Evolutionary conservation across 2,329 filamentous ascomycete species (phyloP).

Genomic region (Ceratocystis cubensis): DNA sequence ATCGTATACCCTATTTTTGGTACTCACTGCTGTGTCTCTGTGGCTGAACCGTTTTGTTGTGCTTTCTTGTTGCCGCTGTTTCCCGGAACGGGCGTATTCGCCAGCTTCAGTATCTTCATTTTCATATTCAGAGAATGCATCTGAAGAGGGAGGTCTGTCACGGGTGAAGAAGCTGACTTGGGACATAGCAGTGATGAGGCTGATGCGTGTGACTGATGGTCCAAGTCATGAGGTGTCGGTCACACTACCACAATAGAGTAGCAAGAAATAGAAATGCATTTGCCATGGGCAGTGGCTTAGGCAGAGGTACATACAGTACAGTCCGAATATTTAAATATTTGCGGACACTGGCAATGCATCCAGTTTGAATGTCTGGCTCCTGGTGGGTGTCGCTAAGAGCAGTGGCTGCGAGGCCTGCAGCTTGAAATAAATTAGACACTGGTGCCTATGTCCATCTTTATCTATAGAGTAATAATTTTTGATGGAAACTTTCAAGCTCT

Average conservation of each 20-base stretch:
- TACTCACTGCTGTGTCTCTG: neutral
- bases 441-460: neutral
- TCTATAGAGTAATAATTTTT: neutral
- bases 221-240: neutral
- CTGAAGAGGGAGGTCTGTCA: conserved; percentile 1
- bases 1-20: neutral
- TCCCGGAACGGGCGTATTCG: neutral
- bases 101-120: neutral
- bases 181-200: conserved; percentile 10
- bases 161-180: conserved; percentile 15
- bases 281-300: too few relatives aligned
- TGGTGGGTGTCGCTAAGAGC: neutral
- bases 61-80: neutral
- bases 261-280: too few relatives aligned
- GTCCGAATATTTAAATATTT: too few relatives aligned
- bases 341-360: too few relatives aligned
- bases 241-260: too few relatives aligned
- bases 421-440: neutral
- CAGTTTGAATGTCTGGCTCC: neutral
- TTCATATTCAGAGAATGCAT: conserved; percentile 3
- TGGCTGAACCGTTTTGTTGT: neutral
- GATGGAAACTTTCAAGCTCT: neutral
- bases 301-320: too few relatives aligned
- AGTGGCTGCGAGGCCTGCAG: neutral
- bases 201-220: neutral